Evolutionary conservation across 164 flowering plant species (phyloP).

Genomic region (Chimonanthus praecox): DNA sequence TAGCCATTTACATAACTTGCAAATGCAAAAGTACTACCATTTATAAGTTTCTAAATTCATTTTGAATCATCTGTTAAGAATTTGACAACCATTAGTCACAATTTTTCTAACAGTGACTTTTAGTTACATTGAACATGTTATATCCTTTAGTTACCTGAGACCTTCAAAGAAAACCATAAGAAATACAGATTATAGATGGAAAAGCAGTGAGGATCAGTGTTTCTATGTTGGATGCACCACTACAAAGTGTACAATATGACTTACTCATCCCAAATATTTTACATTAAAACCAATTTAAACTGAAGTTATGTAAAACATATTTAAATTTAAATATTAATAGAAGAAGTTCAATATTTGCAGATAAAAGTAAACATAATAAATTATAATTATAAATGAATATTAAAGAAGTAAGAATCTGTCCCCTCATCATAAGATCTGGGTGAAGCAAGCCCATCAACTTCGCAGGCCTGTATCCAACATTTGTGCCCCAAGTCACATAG

Average conservation of each 20-base stretch:
- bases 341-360: too few relatives aligned
- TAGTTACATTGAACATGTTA: not conserved
- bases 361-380: too few relatives aligned
- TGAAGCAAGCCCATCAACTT: too few relatives aligned
- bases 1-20: not conserved
- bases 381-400: too few relatives aligned
- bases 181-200: not conserved
- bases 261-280: not conserved
- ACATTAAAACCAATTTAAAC: too few relatives aligned
- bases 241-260: not conserved
- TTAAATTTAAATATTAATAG: too few relatives aligned
- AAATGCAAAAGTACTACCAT: not conserved
- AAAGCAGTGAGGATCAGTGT: not conserved
- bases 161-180: not conserved
- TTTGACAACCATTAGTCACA: not conserved
- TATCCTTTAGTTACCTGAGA: not conserved
- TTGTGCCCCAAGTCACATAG: too few relatives aligned
- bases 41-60: not conserved
- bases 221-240: not conserved
- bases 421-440: too few relatives aligned
- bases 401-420: too few relatives aligned
- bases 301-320: not conserved
- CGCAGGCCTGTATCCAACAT: too few relatives aligned
- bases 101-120: not conserved
- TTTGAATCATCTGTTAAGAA: not conserved